These are phyloP conservation scores for Lentinula guzmanii DNA, from an alignment of 768 basidiomycete genomes.

Conservation along the genomic window DNA sequence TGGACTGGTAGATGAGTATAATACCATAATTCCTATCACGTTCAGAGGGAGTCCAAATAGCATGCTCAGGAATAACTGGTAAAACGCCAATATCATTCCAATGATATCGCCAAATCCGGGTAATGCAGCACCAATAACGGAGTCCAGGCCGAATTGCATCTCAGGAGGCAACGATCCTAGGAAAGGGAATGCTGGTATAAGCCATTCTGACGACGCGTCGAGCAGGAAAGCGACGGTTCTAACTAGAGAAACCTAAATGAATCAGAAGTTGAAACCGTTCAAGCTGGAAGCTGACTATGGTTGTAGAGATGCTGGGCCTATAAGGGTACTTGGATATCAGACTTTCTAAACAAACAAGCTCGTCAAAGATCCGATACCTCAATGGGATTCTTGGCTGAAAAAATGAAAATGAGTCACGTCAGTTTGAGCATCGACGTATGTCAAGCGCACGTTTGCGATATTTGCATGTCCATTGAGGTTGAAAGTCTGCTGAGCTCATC, in stretches of 20 bases:
- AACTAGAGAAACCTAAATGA: neutral
- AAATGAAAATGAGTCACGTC: neutral
- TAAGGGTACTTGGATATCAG: neutral
- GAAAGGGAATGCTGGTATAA: constrained; percentile 8
- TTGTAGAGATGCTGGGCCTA: constrained; percentile 1
- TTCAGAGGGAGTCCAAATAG: constrained; percentile 8
- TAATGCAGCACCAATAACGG: constrained; percentile 6
- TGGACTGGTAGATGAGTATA: neutral
- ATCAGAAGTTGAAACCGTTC: neutral
- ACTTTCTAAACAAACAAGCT: neutral
- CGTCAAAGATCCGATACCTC: neutral
- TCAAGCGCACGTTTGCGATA: constrained; percentile 4
- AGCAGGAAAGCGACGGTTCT: constrained; percentile 9
- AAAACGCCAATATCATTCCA: constrained; percentile 5
- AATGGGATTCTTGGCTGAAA: constrained; percentile 1
- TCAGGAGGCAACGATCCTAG: constrained; percentile 7
- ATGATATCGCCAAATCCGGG: constrained; percentile 7
- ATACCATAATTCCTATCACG: constrained; percentile 7
- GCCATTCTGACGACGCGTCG: constrained; percentile 11
- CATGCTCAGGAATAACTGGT: constrained; percentile 9
- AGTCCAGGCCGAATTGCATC: constrained; percentile 10
- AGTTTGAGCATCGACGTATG: neutral
- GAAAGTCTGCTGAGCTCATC: neutral
- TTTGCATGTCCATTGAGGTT: constrained; percentile 4
- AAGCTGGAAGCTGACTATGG: neutral